These are phyloP conservation scores for Ophiobolus disseminans DNA, from an alignment of 2,329 filamentous ascomycete genomes.

Conservation along the genomic window DNA sequence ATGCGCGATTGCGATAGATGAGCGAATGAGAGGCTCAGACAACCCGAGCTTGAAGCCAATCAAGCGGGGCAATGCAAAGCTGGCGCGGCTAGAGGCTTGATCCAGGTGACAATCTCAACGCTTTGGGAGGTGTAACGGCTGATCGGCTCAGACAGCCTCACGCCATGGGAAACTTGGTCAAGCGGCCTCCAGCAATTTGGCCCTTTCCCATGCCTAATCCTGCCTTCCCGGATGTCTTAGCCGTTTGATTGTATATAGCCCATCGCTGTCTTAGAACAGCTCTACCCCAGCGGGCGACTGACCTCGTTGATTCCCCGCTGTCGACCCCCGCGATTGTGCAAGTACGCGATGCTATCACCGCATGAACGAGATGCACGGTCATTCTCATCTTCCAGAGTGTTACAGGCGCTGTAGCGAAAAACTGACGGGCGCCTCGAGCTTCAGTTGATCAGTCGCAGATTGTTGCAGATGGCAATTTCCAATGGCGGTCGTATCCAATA, in stretches of 20 bases:
- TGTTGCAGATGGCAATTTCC: constrained; percentile 12
- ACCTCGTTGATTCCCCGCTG: not conserved
- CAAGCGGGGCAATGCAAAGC: constrained; percentile 20
- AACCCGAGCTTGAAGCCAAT: constrained; percentile 30
- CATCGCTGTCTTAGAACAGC: not conserved
- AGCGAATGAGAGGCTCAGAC: constrained; percentile 36
- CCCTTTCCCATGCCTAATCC: constrained; percentile 9
- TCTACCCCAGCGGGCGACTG: not conserved
- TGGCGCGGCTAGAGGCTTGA: constrained; percentile 31
- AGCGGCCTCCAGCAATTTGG: constrained; percentile 13
- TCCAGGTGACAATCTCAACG: constrained; percentile 34
- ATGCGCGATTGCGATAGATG: constrained; percentile 23
- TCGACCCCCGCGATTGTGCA: not conserved
- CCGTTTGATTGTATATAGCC: constrained; percentile 4
- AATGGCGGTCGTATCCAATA: not conserved
- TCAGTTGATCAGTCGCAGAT: constrained; percentile 2
- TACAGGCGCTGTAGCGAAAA: constrained; percentile 3
- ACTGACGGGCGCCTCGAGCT: constrained; percentile 1
- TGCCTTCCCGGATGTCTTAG: constrained; percentile 4
- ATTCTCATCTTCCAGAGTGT: not conserved
- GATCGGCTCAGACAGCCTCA: constrained; percentile 24
- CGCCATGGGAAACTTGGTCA: constrained; percentile 12
- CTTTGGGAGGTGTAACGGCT: constrained; percentile 32
- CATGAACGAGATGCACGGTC: constrained; percentile 10
- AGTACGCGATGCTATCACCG: not conserved